These are phyloP conservation scores for Volvox africanus DNA, from an alignment of 139 green algal species.

Conservation along the genomic window DNA sequence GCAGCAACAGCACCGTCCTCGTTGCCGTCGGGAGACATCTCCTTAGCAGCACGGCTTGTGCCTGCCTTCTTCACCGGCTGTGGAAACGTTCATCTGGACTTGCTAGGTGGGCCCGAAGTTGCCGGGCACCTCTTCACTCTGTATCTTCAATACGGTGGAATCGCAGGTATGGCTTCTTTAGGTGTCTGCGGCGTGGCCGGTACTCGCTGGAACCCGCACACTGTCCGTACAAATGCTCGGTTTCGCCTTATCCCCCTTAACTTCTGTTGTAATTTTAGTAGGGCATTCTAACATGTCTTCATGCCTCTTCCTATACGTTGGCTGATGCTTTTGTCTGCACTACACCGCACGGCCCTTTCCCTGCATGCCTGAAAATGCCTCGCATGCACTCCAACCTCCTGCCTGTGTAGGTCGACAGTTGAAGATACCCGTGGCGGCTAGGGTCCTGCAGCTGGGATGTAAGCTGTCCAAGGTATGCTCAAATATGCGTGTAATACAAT, in stretches of 20 bases:
- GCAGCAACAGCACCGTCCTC: not conserved
- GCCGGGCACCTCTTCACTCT: slow-evolving; percentile 18
- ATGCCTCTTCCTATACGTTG: no score
- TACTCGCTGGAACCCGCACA: no score
- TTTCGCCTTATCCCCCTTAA: no score
- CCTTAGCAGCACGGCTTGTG: slow-evolving; percentile 48
- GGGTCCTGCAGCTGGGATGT: slow-evolving; percentile 61
- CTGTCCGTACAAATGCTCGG: no score
- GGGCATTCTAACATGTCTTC: no score
- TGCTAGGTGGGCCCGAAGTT: slow-evolving; percentile 21
- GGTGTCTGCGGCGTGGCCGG: no score
- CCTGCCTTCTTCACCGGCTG: not conserved
- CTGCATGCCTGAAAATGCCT: no score
- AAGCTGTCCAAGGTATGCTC: slow-evolving; percentile 50
- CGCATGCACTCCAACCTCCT: not conserved
- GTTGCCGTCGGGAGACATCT: not conserved
- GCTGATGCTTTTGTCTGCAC: no score
- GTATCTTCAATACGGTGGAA: slow-evolving; percentile 33
- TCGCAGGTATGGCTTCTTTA: no score
- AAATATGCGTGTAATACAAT: no score
- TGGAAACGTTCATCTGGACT: not conserved
- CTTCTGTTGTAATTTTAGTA: no score
- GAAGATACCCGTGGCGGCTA: not conserved
- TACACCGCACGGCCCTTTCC: no score
- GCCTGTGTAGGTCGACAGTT: slow-evolving; percentile 33